A percentile compares a stretch with the other conserved stretches of the same genome.
Evolutionary conservation across 129 eudicot genomes (phyloP).

Genomic region (Heracleum sosnowskyi): DNA sequence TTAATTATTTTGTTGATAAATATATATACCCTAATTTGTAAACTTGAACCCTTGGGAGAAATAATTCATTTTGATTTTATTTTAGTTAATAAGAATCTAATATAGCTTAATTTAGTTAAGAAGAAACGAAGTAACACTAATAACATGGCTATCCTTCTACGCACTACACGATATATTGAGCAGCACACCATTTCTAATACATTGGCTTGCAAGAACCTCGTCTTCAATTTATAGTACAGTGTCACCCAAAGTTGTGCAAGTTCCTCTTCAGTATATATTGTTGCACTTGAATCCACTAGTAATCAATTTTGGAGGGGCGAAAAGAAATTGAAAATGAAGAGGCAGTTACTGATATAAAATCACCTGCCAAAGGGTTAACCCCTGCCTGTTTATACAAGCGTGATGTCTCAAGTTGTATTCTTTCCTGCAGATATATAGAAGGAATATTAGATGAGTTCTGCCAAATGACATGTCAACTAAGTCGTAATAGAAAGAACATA

Average conservation of each 20-base stretch:
- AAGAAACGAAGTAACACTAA: background rate
- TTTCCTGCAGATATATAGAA: constrained; percentile 53
- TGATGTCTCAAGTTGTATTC: constrained; percentile 97
- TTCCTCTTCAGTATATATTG: background rate
- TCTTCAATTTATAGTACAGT: background rate
- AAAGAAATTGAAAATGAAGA: background rate
- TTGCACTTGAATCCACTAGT: background rate
- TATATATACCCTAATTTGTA: background rate
- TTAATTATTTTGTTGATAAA: too few species aligned
- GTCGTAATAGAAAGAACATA: background rate
- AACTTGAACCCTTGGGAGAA: background rate
- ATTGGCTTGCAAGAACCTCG: background rate
- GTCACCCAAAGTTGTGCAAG: background rate
- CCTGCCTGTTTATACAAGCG: constrained; percentile 93
- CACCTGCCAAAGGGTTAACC: constrained; percentile 98
- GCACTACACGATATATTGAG: background rate
- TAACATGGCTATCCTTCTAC: background rate
- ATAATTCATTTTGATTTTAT: background rate
- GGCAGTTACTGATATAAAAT: background rate
- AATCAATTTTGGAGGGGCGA: background rate
- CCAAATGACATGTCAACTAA: background rate
- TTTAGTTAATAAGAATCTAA: background rate
- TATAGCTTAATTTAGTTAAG: background rate
- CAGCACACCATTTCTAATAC: background rate
- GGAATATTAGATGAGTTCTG: constrained; percentile 4